Evolutionary conservation across 2,329 filamentous ascomycete species (phyloP).

Genomic region (Phaeosphaeria sp.): DNA sequence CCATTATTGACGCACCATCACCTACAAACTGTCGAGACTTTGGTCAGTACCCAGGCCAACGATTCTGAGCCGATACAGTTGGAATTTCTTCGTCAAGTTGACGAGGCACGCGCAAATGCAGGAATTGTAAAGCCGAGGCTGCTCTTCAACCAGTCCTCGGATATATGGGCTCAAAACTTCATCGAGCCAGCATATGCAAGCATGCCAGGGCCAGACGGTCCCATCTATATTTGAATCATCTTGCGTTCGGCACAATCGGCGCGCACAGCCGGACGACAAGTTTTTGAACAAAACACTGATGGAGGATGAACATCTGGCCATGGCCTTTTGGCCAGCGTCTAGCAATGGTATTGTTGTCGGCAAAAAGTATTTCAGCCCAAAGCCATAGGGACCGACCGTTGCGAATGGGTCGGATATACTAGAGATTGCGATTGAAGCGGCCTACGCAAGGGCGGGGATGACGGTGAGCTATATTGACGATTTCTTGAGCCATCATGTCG

Average conservation of each 20-base stretch:
- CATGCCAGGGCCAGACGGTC: conserved; percentile 47
- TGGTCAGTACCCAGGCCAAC: conserved; percentile 28
- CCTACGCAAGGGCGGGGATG: background rate
- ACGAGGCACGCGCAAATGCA: conserved; percentile 7
- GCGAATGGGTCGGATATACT: background rate
- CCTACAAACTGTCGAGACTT: conserved; percentile 31
- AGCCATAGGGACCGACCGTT: background rate
- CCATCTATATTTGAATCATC: conserved; percentile 43
- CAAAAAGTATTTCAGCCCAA: background rate
- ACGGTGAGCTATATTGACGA: background rate
- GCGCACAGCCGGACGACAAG: background rate
- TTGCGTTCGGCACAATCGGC: conserved; percentile 16
- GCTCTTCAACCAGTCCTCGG: conserved; percentile 28
- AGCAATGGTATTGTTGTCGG: background rate
- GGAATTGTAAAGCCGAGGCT: conserved; percentile 20
- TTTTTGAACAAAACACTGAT: background rate
- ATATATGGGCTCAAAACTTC: conserved; percentile 52
- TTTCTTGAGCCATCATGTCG: background rate
- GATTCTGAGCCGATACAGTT: background rate
- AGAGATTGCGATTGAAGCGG: background rate
- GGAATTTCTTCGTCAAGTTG: conserved; percentile 10
- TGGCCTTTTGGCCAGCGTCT: background rate
- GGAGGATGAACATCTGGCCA: background rate
- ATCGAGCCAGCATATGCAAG: conserved; percentile 50
- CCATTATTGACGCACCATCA: conserved; percentile 51